Conservation (phyloP, 768 basidiomycete species). For the Gloeophyllum trabeum region DNA sequence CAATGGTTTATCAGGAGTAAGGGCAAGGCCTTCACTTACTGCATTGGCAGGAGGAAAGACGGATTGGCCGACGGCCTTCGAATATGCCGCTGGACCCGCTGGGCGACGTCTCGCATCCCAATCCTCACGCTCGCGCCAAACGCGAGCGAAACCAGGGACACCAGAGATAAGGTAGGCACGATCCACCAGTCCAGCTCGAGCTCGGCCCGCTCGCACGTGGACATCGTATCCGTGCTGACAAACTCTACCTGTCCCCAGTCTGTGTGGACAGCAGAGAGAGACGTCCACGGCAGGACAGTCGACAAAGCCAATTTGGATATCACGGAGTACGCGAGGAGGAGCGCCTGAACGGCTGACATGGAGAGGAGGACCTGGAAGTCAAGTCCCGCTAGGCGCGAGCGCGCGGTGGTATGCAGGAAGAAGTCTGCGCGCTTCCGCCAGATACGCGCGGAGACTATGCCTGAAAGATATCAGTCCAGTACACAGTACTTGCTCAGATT, state of each 20-base stretch:
- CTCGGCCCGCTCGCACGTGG: conserved; percentile 6
- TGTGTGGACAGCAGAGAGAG: not conserved
- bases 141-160: not conserved
- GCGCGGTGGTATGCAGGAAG: conserved; percentile 6
- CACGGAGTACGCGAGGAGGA: not conserved
- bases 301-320: not conserved
- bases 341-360: not conserved
- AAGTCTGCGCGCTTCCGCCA: conserved; percentile 22
- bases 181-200: conserved; percentile 28
- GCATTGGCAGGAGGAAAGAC: too few relatives aligned
- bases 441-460: conserved; percentile 19
- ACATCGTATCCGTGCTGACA: not conserved
- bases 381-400: not conserved
- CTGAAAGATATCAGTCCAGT: conserved; percentile 4
- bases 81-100: too few relatives aligned
- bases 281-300: not conserved
- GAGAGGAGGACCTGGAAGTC: not conserved
- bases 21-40: too few relatives aligned
- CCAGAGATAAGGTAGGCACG: conserved; percentile 17
- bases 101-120: too few relatives aligned
- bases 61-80: too few relatives aligned
- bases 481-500: not conserved
- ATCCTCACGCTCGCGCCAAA: too few relatives aligned
- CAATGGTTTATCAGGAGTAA: too few relatives aligned
- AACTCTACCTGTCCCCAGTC: not conserved